Conservation (phyloP, 768 basidiomycete genomes). For the Pisolithus marmoratus region DNA sequence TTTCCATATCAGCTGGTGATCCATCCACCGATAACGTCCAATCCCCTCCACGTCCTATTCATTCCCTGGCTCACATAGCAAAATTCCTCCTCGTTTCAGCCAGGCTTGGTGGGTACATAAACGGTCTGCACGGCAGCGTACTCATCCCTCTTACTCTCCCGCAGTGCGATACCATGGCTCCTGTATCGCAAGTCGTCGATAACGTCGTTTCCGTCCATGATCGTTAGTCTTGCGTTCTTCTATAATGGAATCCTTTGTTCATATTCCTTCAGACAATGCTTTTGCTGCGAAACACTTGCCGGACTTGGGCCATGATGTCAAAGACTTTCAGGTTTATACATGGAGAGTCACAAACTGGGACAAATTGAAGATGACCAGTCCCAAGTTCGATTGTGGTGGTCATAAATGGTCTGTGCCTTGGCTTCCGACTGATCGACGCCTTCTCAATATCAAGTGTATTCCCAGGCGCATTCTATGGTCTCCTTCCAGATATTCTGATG, state of each 20-base stretch:
- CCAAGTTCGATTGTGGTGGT: constrained; percentile 95
- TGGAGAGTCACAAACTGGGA: constrained; percentile 89
- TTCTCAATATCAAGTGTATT: not conserved
- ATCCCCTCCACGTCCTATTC: too few relatives aligned
- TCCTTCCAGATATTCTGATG: constrained; percentile 97
- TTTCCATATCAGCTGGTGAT: too few relatives aligned
- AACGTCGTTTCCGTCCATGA: constrained; percentile 80
- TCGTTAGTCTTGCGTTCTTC: constrained; percentile 47
- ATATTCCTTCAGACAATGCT: constrained; percentile 65
- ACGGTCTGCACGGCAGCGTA: not conserved
- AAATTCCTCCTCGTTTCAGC: too few relatives aligned
- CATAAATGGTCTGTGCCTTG: constrained; percentile 80
- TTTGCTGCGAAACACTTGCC: constrained; percentile 97
- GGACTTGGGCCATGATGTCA: constrained; percentile 94
- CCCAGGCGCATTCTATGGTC: constrained; percentile 94
- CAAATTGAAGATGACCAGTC: constrained; percentile 89
- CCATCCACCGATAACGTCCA: too few relatives aligned
- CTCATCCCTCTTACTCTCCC: too few relatives aligned
- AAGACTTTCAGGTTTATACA: constrained; percentile 89
- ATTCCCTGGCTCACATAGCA: too few relatives aligned
- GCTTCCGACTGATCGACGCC: not conserved
- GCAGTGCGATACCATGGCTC: too few relatives aligned
- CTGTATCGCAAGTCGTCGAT: constrained; percentile 71
- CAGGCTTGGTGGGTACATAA: not conserved
- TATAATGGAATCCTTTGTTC: not conserved